Percentiles rank a stretch among this genome's conserved stretches.
Evolutionary conservation across 306 rosid genomes (phyloP).

Genomic region (Neltuma alba): DNA sequence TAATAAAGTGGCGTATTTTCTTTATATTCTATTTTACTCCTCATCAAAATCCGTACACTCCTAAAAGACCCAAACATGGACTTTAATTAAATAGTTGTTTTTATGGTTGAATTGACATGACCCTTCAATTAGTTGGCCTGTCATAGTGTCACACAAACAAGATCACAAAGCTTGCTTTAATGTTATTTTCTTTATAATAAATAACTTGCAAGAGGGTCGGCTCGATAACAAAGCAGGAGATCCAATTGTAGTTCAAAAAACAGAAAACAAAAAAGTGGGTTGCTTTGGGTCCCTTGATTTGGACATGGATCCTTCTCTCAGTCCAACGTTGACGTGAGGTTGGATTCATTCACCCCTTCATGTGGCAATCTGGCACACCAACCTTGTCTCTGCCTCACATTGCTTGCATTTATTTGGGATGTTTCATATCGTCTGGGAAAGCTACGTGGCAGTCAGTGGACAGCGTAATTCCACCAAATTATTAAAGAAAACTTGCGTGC

Average conservation of each 20-base stretch:
- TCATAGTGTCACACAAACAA: neutral
- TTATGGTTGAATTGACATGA: neutral
- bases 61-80: too few species aligned
- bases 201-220: neutral
- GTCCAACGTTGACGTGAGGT: neutral
- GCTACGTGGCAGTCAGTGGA: too few species aligned
- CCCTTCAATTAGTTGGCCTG: neutral
- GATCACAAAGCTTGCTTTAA: neutral
- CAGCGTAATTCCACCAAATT: too few species aligned
- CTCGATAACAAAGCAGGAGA: too few species aligned
- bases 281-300: conserved; percentile 7
- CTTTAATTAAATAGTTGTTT: neutral
- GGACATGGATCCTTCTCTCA: neutral
- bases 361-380: neutral
- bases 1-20: too few species aligned
- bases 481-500: too few species aligned
- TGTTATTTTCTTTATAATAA: too few species aligned
- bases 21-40: too few species aligned
- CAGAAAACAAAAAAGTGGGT: neutral
- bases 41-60: too few species aligned
- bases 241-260: too few species aligned
- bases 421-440: neutral
- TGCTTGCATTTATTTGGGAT: neutral
- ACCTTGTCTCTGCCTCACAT: neutral
- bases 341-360: too few species aligned